Percentiles rank a stretch among this genome's conserved stretches.
Conservation (phyloP, 116 monocot genomes). For the Papilionanthe hybrid region DNA sequence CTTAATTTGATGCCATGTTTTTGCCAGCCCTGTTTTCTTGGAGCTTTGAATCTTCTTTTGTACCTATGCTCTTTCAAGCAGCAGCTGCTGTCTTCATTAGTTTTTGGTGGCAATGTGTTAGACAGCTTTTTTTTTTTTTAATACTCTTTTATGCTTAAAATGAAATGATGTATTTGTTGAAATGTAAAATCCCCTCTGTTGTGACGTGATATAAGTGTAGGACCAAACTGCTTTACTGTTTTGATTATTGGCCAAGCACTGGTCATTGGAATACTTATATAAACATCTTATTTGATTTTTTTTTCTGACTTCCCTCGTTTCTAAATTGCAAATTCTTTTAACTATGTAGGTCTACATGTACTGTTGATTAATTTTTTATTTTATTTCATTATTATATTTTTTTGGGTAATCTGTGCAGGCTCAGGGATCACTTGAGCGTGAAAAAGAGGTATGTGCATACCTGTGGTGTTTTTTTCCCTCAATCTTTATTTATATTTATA, state of each 20-base stretch:
- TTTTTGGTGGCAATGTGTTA: neutral
- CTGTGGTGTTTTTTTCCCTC: neutral
- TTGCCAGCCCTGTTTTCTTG: neutral
- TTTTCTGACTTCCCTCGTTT: neutral
- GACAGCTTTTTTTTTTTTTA: neutral
- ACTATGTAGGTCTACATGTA: neutral
- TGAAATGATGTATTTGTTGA: neutral
- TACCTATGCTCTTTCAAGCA: neutral
- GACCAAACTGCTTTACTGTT: neutral
- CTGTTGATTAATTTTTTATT: neutral
- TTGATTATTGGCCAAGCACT: neutral
- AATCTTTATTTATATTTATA: neutral
- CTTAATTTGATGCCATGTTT: neutral
- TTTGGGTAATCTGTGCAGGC: conserved; percentile 13
- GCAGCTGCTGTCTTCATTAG: neutral
- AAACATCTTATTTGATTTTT: neutral
- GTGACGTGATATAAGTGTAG: neutral
- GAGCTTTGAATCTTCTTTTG: neutral
- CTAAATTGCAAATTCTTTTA: neutral
- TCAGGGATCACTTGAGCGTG: conserved; percentile 21
- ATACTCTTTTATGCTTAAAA: neutral
- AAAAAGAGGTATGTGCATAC: conserved; percentile 1
- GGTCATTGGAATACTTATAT: neutral
- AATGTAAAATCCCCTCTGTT: neutral
- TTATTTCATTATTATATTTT: neutral